Conservation (phyloP, 2,329 filamentous ascomycete genomes). For the Fulvia fulva region DNA sequence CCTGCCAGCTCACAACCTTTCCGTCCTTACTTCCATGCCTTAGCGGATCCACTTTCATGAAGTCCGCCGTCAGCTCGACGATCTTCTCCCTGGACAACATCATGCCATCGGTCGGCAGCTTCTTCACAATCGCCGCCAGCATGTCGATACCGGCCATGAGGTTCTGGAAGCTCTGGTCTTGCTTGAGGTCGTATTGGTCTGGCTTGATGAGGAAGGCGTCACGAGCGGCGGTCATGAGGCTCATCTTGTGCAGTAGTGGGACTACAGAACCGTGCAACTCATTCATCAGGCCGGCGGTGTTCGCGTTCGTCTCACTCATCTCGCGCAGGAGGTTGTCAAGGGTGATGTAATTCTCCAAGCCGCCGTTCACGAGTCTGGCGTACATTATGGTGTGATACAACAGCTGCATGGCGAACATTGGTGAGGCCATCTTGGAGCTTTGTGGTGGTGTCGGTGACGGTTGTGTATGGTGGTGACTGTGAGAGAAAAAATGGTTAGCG, state of each 20-base stretch:
- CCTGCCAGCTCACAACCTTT: not conserved
- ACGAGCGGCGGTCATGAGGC: not conserved
- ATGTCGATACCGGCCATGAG: not conserved
- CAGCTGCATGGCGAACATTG: conserved; percentile 1
- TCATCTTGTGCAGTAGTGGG: not conserved
- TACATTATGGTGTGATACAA: not conserved
- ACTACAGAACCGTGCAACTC: not conserved
- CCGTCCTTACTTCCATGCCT: not conserved
- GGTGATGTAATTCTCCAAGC: not conserved
- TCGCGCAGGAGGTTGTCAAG: conserved; percentile 1
- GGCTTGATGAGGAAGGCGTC: not conserved
- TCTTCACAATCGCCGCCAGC: not conserved
- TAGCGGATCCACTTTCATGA: not conserved
- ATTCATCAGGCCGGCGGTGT: not conserved
- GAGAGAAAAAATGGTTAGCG: not conserved
- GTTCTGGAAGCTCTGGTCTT: not conserved
- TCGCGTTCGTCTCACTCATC: not conserved
- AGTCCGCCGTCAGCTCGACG: not conserved
- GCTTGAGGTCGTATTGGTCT: not conserved
- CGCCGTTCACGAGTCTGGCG: not conserved
- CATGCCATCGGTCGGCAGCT: not conserved
- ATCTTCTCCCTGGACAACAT: not conserved
- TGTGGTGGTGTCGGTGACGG: not conserved
- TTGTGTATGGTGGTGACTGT: not conserved
- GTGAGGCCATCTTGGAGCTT: not conserved